Evolutionary conservation across 2,329 filamentous ascomycete genomes (phyloP).

Genomic region (Beauveria medogensis): DNA sequence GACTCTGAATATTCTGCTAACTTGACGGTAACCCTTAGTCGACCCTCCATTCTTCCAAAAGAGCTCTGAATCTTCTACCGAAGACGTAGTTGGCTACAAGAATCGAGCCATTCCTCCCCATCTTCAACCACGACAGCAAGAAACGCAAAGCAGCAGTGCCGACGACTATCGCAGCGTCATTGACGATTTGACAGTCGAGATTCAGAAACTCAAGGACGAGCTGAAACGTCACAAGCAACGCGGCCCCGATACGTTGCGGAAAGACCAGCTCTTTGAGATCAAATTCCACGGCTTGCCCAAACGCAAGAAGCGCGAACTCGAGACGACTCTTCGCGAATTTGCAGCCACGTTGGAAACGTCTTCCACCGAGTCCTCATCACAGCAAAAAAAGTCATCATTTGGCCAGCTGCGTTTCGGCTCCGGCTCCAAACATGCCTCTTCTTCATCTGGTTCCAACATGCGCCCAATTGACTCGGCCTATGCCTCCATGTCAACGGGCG

Average conservation of each 20-base stretch:
- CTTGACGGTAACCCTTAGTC: constrained; percentile 21
- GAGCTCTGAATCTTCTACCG: constrained; percentile 43
- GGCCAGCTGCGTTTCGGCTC: constrained; percentile 35
- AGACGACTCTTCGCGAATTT: constrained; percentile 64
- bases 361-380: constrained; percentile 31
- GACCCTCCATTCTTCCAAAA: constrained; percentile 50
- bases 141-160: constrained; percentile 50
- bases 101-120: constrained; percentile 20
- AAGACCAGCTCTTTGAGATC: constrained; percentile 77
- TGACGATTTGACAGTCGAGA: constrained; percentile 78
- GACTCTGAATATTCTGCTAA: not conserved
- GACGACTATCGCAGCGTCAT: constrained; percentile 78
- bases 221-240: constrained; percentile 63
- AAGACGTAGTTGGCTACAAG: constrained; percentile 27
- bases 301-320: constrained; percentile 67
- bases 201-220: constrained; percentile 67
- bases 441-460: constrained; percentile 44
- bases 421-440: constrained; percentile 43
- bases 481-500: constrained; percentile 56
- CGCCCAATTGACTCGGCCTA: constrained; percentile 54
- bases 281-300: constrained; percentile 66
- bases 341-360: constrained; percentile 53
- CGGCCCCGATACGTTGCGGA: constrained; percentile 57
- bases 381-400: constrained; percentile 32
- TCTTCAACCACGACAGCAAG: constrained; percentile 15